These are phyloP conservation scores for Ramalina peruviana DNA, from an alignment of 495 filamentous ascomycete species.

Conservation along the genomic window DNA sequence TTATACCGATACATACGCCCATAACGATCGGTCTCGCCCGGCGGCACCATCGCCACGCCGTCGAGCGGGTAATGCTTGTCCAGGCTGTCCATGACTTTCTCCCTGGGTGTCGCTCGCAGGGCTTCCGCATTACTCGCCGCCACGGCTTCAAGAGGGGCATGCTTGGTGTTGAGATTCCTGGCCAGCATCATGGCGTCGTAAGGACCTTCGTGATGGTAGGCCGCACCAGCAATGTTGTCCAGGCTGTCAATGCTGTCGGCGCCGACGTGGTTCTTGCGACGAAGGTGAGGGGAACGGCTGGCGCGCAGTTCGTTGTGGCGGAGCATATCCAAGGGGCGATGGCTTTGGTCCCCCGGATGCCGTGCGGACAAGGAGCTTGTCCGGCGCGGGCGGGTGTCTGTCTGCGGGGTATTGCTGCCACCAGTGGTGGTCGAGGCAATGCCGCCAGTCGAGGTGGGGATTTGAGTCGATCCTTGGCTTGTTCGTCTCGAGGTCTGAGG, in stretches of 20 bases:
- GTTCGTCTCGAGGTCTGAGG: conserved; percentile 11
- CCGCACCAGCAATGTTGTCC: conserved; percentile 42
- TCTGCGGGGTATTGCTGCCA: background rate
- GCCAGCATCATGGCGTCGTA: conserved; percentile 72
- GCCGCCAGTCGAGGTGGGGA: conserved; percentile 17
- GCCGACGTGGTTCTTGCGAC: conserved; percentile 48
- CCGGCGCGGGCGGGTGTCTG: conserved; percentile 10
- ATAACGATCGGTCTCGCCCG: conserved; percentile 48
- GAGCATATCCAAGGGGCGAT: conserved; percentile 48
- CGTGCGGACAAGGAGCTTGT: conserved; percentile 41
- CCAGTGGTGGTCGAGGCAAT: conserved; percentile 5
- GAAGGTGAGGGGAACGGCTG: conserved; percentile 45
- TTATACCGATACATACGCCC: conserved; percentile 65
- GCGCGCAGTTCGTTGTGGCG: conserved; percentile 44
- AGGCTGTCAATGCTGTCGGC: conserved; percentile 73
- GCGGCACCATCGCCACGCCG: conserved; percentile 63
- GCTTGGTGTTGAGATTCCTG: conserved; percentile 47
- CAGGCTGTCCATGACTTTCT: conserved; percentile 65
- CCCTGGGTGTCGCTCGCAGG: conserved; percentile 65
- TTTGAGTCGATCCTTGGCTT: conserved; percentile 11
- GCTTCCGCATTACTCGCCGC: conserved; percentile 60
- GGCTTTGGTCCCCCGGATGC: conserved; percentile 45
- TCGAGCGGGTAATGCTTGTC: conserved; percentile 69
- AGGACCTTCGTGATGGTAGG: conserved; percentile 85
- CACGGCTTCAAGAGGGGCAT: conserved; percentile 67